phyloP scores from a whole-genome alignment of 768 basidiomycete species.

The Hygrophorus pudorinus region DNA sequence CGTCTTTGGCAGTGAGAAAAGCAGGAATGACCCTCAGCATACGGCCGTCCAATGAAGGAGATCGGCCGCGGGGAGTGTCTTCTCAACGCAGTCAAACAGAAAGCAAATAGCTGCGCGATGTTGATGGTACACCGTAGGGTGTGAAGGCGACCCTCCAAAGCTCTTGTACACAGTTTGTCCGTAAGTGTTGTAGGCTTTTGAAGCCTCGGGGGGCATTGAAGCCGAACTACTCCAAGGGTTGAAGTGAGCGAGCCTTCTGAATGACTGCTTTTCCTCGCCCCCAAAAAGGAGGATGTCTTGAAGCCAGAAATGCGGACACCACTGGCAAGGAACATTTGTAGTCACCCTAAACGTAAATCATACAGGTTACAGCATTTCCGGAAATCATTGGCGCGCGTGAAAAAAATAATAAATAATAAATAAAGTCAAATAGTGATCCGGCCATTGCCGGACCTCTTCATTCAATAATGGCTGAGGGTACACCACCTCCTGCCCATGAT shows the following conservation, averaged over 20 bases:
- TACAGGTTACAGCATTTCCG: too few relatives aligned
- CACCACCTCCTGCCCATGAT: too few relatives aligned
- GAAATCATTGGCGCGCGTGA: too few relatives aligned
- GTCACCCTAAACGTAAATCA: too few relatives aligned
- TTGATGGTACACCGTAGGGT: constrained; percentile 1
- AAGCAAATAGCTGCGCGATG: constrained; percentile 2
- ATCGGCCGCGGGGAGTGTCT: neutral
- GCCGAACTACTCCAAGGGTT: neutral
- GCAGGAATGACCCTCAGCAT: constrained; percentile 4
- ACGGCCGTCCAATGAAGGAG: neutral
- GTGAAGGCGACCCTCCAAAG: neutral
- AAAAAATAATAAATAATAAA: too few relatives aligned
- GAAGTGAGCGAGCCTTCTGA: neutral
- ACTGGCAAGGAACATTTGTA: too few relatives aligned
- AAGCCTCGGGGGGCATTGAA: neutral
- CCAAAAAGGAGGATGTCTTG: constrained; percentile 2
- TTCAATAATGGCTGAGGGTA: too few relatives aligned
- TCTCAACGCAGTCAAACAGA: neutral
- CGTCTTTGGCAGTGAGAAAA: neutral
- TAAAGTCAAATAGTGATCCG: too few relatives aligned
- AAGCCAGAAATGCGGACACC: too few relatives aligned
- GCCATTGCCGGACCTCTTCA: too few relatives aligned
- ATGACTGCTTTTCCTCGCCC: constrained; percentile 4
- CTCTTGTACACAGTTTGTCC: neutral
- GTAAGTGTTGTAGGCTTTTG: constrained; percentile 4